phyloP scores from a whole-genome alignment of 2,329 filamentous ascomycete species.

The Penicillium verrucosum region DNA sequence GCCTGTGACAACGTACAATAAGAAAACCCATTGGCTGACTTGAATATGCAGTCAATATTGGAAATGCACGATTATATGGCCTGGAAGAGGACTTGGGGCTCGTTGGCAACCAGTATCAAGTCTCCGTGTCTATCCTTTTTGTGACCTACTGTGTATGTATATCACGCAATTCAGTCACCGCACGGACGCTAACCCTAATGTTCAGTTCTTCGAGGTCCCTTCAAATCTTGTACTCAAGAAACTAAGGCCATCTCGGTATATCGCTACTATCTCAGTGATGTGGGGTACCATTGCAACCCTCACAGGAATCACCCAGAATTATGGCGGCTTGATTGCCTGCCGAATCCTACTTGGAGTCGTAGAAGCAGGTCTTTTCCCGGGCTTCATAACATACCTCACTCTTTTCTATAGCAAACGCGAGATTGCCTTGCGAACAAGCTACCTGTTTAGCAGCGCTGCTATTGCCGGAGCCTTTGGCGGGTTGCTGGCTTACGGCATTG shows the following conservation, averaged over 20 bases:
- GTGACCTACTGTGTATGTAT: constrained; percentile 56
- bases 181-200: not conserved
- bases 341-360: constrained; percentile 66
- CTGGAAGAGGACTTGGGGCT: constrained; percentile 62
- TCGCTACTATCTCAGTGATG: constrained; percentile 58
- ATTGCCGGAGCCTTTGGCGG: constrained; percentile 70
- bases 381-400: constrained; percentile 65
- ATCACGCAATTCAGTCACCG: not conserved
- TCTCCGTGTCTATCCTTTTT: constrained; percentile 64
- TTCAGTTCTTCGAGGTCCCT: constrained; percentile 58
- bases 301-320: constrained; percentile 65
- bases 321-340: constrained; percentile 63
- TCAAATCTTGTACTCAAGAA: constrained; percentile 64
- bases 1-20: not conserved
- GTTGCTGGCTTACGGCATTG: constrained; percentile 69
- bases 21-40: not conserved
- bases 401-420: constrained; percentile 74
- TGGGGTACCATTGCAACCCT: constrained; percentile 48
- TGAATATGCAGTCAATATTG: constrained; percentile 60
- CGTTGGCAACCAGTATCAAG: constrained; percentile 65
- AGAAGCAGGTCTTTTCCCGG: constrained; percentile 69
- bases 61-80: constrained; percentile 64
- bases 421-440: constrained; percentile 68
- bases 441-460: constrained; percentile 64
- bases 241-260: constrained; percentile 60